Base-by-base conservation (phyloP, 345 rosid genomes). In the Litchi chinensis region DNA sequence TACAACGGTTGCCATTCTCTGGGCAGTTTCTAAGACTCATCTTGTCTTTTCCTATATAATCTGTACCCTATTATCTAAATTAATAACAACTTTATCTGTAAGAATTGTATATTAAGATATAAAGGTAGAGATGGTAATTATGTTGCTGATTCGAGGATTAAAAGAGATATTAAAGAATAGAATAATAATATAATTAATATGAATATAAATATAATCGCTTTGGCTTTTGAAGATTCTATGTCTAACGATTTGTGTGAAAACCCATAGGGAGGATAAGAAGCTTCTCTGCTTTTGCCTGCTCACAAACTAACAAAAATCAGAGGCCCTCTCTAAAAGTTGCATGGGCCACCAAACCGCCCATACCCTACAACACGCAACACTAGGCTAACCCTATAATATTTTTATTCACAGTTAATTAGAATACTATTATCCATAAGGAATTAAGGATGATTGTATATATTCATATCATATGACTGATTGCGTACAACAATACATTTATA, bases 251-350 rank as follows among this genome's bases (percentile, higher is more conserved):
- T 62, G 89, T 87, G 86, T 85, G 92, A 89, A 89, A 82, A 80
- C 90, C 77, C 79, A 65, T 65, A 54, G 13, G 77, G 63, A 79
- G 82, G 90, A 86, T 74, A 83, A 87, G 88, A 85, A 83, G 91
- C 86, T 88, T 88, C 89, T 73, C 88, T 84, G 85, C 90, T 83
- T 81, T 86, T 79, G 90, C 86, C 89, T 82, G 88, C 83, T 82
- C 81, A 70, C 71, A 87, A 79, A 88, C 85, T 78, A 82, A 74
- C 88, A 85, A 83, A 83, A 75, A 78, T 63, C 75, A 78, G 72
- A 76, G 79, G 21, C 70, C 83, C 75, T 37, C 74, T 39, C 79
- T 56, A 79, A 77, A 84, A 80, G 76, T 76, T 64, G 48, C 19
- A 84, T 76, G 85, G 82, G 79, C 83, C 89, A 73, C 63, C 24